Evolutionary conservation across 208 protist genomes (phyloP), one percentile per base, ranked within the genome.

Genomic region (Acanthamoeba lenticulata): DNA sequence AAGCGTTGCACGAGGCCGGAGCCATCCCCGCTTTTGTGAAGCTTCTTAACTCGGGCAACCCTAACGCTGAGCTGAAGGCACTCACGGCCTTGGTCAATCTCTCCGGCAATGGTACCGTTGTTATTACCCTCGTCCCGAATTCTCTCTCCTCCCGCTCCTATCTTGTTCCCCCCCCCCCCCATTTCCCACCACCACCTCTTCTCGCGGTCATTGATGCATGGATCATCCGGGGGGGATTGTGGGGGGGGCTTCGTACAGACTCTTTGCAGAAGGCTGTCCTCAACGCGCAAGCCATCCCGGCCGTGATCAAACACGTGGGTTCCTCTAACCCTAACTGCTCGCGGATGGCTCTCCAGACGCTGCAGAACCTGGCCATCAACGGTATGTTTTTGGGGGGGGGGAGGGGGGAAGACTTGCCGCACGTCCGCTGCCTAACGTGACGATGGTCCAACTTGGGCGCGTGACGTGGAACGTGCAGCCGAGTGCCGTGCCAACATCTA

Each of bases 281-380:
- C 21, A 45, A 21, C 29, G 86, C 86, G 1, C 52, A 72, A 45
- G 55, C 36, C 15, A 92, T 92, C 34, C 86, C 86, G 11, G 6
- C 57, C 0, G 86, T 92, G n/a, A 36, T 74, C 21, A 21, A 29
- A 15, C 86, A 74, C 5, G 55, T 72, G 2, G 34, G 3, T 47
- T 74, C 57, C 2, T 32, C 79, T 15, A 92, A 72, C 17, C 27
- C 57, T 11, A 44, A 72, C 55, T 74, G 32, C 38, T 13, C 29
- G 15, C 15, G 86, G 24, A 72, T 92, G 49, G 86, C 86, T 45
- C 57, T 92, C 24, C 86, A 92, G 36, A 72, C 57, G 21, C 45
- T 92, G 21, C 86, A 92, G 42, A 92, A 92, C 57, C 42, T 92
- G n/a, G 86, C 86, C 55, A 62, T 92, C 44, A 92, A 92, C 86